Evolutionary conservation across 371 early-diverging fungal species (phyloP).

Genomic region (Mucor racemosus): DNA sequence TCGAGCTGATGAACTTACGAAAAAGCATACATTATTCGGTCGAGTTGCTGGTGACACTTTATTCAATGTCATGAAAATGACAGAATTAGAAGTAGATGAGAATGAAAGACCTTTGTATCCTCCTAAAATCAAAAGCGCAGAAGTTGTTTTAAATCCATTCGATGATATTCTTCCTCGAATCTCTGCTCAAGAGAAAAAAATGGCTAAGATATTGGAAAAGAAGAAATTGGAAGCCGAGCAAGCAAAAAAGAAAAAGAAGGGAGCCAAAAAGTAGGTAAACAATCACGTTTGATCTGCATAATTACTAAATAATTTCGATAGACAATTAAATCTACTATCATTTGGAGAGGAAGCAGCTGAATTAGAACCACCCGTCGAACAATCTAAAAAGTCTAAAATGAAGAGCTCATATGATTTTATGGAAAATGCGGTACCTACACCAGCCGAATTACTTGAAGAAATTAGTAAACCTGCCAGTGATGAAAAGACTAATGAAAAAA

Average conservation of each 20-base stretch:
- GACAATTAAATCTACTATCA: conserved; percentile 81
- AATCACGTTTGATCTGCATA: not conserved
- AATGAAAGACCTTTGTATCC: conserved; percentile 87
- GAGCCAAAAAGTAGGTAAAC: conserved; percentile 62
- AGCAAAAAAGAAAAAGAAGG: conserved; percentile 58
- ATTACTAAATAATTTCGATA: conserved; percentile 25
- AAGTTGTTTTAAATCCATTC: conserved; percentile 88
- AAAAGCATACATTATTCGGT: conserved; percentile 92
- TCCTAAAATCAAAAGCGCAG: conserved; percentile 66
- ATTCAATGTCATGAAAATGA: conserved; percentile 89
- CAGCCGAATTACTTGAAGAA: conserved; percentile 11
- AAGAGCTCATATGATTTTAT: conserved; percentile 85
- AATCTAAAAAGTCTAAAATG: conserved; percentile 30
- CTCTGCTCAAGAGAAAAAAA: conserved; percentile 61
- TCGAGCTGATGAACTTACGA: conserved; percentile 82
- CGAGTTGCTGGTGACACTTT: conserved; percentile 93
- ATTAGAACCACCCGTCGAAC: conserved; percentile 38
- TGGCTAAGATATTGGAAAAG: conserved; percentile 38
- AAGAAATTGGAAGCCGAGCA: conserved; percentile 41
- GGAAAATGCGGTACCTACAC: conserved; percentile 19
- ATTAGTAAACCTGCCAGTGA: not conserved
- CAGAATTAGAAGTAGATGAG: conserved; percentile 76
- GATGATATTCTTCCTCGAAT: conserved; percentile 89
- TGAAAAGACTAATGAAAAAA: not conserved
- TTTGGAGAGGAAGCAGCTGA: conserved; percentile 87